These are phyloP conservation scores for Lichtheimia ramosa DNA, from an alignment of 371 early-diverging fungal genomes.

Conservation along the genomic window DNA sequence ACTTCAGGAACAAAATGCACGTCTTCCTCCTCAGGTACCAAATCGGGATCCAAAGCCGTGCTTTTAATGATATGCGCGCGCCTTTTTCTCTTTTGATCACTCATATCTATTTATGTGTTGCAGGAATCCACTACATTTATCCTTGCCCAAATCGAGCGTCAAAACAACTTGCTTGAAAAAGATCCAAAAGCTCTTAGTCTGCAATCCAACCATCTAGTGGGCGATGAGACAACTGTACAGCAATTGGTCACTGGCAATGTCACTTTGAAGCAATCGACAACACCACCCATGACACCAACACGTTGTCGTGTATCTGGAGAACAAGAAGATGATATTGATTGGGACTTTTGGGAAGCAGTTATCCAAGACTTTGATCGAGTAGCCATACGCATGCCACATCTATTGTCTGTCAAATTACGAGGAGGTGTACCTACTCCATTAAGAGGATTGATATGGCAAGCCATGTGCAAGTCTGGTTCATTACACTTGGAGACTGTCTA, in stretches of 20 bases:
- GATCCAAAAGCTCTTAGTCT: slow-evolving; percentile 59
- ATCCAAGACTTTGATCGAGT: slow-evolving; percentile 74
- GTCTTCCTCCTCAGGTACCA: slow-evolving; percentile 37
- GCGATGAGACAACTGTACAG: slow-evolving; percentile 46
- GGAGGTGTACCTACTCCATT: slow-evolving; percentile 79
- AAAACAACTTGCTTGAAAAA: slow-evolving; percentile 53
- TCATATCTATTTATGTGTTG: neutral
- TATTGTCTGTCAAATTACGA: slow-evolving; percentile 63
- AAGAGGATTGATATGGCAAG: slow-evolving; percentile 88
- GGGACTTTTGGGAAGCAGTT: slow-evolving; percentile 84
- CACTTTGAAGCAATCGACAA: neutral
- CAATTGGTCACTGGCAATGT: slow-evolving; percentile 49
- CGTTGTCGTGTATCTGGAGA: neutral
- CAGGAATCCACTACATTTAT: slow-evolving; percentile 57
- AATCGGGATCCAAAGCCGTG: too few species aligned
- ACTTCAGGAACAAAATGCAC: slow-evolving; percentile 40
- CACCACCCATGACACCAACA: neutral
- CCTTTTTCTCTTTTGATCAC: neutral
- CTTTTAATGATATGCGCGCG: too few species aligned
- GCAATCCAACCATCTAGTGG: slow-evolving; percentile 28
- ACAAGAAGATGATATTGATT: slow-evolving; percentile 40
- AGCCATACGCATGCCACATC: slow-evolving; percentile 46
- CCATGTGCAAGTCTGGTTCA: slow-evolving; percentile 76
- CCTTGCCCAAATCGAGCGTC: slow-evolving; percentile 59
- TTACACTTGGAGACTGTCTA: slow-evolving; percentile 79